Base-by-base conservation (phyloP, 441 rosid genomes). In the Brassica hybrid region DNA sequence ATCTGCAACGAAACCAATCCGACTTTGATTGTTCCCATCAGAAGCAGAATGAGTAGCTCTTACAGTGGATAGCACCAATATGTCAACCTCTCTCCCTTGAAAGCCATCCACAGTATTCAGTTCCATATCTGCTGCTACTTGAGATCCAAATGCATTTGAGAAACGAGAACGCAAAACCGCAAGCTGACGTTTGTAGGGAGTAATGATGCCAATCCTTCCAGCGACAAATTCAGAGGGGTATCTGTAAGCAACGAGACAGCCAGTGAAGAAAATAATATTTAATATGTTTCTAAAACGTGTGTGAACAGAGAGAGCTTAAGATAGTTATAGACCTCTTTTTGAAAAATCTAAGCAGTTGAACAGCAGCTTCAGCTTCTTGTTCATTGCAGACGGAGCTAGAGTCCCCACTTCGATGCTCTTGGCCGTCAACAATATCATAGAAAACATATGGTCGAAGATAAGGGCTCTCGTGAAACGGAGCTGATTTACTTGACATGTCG, bases 51-150 rank as follows among this genome's bases (percentile, higher is more conserved):
- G 84, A 54, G 92, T 79, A 65, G 58, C 58, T 84, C 98, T 87
- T 62, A 96, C 98, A 27, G 98, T 96, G 79, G 98, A 96, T 69
- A 96, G 86, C 66, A 96, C 88, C 77, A 96, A 80, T 80, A 94
- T 86, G 82, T 92, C 98, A 76, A 94, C 97, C 84, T 96, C 99
- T 60, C 97, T 83, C 64, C 98, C 98, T 82, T 96, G 99, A 87
- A 96, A 96, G 60, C 99, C 99, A 72, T 94, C 99, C 50, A 94
- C 93, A 11, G 99, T 96, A 78, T 90, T 96, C 70, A 96, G 86
- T 76, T 94, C 99, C 88, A 96, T 94, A 74, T 92, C 89, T 70
- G 94, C 88, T 25, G 80, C 77, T 61, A 83, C 86, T 79, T 93
- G 82, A 72, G 99, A 79, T 76, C 98, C 99, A 85, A 96, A 91